Base-by-base conservation (phyloP, 495 filamentous ascomycete genomes). In the Cryomyces antarcticus region DNA sequence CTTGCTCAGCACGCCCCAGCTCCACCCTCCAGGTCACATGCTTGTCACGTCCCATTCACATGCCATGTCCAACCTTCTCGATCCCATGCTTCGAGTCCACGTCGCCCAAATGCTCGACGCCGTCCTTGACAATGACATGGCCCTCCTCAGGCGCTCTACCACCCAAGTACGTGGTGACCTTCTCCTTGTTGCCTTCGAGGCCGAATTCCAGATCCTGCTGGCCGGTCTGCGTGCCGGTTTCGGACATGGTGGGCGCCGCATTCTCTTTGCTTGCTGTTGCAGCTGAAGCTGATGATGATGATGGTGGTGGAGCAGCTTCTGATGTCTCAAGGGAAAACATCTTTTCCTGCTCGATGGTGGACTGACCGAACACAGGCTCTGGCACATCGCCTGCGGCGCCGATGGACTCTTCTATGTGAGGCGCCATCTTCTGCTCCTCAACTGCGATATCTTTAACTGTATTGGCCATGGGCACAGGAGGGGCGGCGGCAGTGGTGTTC, bases 171-270 rank as follows among this genome's bases (percentile, higher is more conserved):
- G 52, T 38, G 12, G 44, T 52, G 38, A 48, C 11, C 37, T 48
- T 47, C 42, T 57, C 46, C 39, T 45, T 45, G n/a, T 9, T 41
- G 3, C 39, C 45, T 4, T 30, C 41, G 6, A 13, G 39, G 6
- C 47, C 43, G 28, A 50, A 31, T 7, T 34, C 42, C 7, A 51
- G 47, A 13, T 45, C 33, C 24, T 39, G 41, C 43, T 48, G 41
- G 13, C 50, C 50, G 7, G 52, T 55, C 50, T 57, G 56, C n/a
- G 35, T 46, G 13, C 40, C 41, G 6, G 36, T 39, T 10, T 47
- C 46, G 11, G 44, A 9, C 30, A 38, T 11, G 31, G 30, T 31
- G 28, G 30, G 9, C 13, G 11, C 38, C 34, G 28, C 33, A 28
- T 27, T 24, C 17, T 24, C 17, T 24, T 24, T 24, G 17, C 17